A percentile compares a stretch with the other conserved stretches of the same genome.
Evolutionary conservation across 2,329 filamentous ascomycete genomes (phyloP).

Genomic region (Monosporascus sp.): DNA sequence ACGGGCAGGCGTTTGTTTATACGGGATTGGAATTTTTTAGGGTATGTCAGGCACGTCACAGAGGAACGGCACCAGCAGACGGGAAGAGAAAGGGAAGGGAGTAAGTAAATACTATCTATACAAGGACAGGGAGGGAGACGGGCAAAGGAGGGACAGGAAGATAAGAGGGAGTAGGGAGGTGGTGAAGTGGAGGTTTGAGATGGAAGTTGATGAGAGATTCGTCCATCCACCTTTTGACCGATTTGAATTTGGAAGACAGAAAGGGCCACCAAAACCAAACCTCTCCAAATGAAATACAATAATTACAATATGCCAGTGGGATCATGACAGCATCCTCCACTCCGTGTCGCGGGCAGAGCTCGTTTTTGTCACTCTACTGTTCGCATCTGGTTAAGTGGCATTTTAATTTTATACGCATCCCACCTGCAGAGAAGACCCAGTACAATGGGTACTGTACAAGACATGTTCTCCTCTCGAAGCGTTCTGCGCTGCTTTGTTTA

Average conservation of each 20-base stretch:
- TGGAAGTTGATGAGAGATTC: background rate
- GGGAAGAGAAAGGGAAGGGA: background rate
- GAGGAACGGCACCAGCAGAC: background rate
- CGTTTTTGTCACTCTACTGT: too few species aligned
- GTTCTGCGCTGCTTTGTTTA: too few species aligned
- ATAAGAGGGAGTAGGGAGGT: background rate
- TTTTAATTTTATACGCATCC: too few species aligned
- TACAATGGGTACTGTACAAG: too few species aligned
- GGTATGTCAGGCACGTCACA: background rate
- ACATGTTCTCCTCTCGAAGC: too few species aligned
- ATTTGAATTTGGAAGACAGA: background rate
- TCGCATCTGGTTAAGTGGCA: too few species aligned
- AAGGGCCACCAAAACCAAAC: too few species aligned
- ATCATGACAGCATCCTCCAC: too few species aligned
- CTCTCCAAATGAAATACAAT: too few species aligned
- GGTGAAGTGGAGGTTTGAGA: background rate
- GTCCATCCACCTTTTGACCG: background rate
- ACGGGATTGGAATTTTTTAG: background rate
- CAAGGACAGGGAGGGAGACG: background rate
- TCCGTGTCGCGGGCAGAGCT: too few species aligned
- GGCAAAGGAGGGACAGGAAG: background rate
- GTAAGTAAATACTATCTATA: background rate
- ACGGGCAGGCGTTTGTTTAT: background rate
- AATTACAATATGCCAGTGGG: too few species aligned
- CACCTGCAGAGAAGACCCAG: too few species aligned